Base-by-base conservation (phyloP, 106 monocot species). In the Ottelia alismoides region DNA sequence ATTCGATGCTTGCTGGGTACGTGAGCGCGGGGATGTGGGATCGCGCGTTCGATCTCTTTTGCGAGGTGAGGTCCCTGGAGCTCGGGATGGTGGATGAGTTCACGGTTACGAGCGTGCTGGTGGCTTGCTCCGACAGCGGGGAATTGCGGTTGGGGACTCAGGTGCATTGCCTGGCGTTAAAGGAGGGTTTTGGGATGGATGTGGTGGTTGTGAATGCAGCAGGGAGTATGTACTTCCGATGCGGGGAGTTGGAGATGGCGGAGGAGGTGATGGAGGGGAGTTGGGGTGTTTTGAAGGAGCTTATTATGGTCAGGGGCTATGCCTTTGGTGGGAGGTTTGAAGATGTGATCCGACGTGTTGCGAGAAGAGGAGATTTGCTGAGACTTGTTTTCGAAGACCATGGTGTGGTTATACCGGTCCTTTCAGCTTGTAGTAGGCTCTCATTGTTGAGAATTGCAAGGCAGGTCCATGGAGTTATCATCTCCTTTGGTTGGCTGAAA, bases 251-350 rank as follows among this genome's bases (percentile, higher is more conserved):
- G 11, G 60, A 62, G 6, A 28, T 55, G 9, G 83, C 78, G 1
- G 56, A 78, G 64, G 62, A 32, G 27, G 66, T 46, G 11, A 57
- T 78, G 63, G 68, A 74, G 31, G 68, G 52, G 46, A 68, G 57
- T 24, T 40, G 28, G 28, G 24, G 44, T 27, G 45, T 49, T 27
- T 26, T 22, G 9, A 62, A 54, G 20, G 49, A 30, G 44, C 32
- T 74, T 25, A 64, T 78, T 52, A 74, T 74, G 71, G 56, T 83
- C 27, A 71, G 68, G 57, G 83, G 83, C n/a, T 83, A 71, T 28
- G 51, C 52, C 10, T 71, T 68, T 11, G 74, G 68, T 64, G 56
- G 55, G 28, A 67, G 67, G 27, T 78, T 52, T 44, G 26, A 2
- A 25, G 61, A 65, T 22, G 68, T 60, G 0, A 4, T 68, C 14